Evolutionary conservation across 306 rosid species (phyloP), one percentile per base, ranked within the genome.

Genomic region (Prunus persica): DNA sequence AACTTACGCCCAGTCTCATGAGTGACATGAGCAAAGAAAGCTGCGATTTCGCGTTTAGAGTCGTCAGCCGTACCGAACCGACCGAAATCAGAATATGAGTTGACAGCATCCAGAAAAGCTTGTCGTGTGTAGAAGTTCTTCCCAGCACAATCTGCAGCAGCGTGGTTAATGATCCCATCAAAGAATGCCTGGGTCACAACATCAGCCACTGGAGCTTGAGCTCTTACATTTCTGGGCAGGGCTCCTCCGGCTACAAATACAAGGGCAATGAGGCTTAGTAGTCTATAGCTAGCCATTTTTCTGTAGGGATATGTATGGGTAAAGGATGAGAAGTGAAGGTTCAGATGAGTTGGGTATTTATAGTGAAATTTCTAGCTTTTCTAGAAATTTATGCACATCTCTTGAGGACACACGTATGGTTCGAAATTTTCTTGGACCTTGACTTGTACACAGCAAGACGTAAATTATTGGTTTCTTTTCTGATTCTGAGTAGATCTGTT

Each of bases 21-120:
- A 2, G 86, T 68, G 65, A 68, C 77, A 45, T 82, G 82, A 57
- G 82, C 86, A 32, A 82, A 78, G 70, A 78, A 78, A 32, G 86
- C 86, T 3, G 82, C 86, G 38, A 82, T 64, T 72, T 82, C 82
- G 3, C 82, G 82, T 49, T 83, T 83, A 18, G 77, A 45, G 34
- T 68, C 85, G 30, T 78, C 82, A 2, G 16, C 68, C 0, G 85
- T 38, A 15, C 70, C 78, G 24, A 20, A 3, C 6, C 2, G 43
- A 11, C 74, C 83, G 12, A 83, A 83, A 8, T 22, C 32, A n/a
- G 70, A 1, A 41, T 45, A 83, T 1, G 83, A 65, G 9, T 6
- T 25, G 15, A 51, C 56, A 27, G 83, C 83, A 2, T 64, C 56
- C 13, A 83, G 80, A 61, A 83, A 83, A 58, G 75, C 78, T 5